Percentiles rank a stretch among this genome's conserved stretches.
Evolutionary conservation across 495 filamentous ascomycete species (phyloP).

Genomic region (Xylaria palmicola): DNA sequence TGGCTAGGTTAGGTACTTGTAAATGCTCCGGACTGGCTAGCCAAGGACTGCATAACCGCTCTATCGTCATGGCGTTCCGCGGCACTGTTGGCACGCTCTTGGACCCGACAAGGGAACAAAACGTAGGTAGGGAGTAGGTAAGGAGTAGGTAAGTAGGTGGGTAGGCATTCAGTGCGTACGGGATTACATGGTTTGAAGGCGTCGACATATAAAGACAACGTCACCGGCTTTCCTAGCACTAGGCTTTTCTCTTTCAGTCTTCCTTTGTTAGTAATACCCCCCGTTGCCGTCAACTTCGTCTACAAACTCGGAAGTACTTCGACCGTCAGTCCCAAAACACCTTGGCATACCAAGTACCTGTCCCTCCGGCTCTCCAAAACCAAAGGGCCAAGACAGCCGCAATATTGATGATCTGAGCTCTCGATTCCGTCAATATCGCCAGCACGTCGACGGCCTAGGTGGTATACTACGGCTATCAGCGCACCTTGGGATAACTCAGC

Average conservation of each 20-base stretch:
- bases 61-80: constrained; percentile 12
- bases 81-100: background rate
- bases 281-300: background rate
- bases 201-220: constrained; percentile 10
- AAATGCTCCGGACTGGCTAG: too few species aligned
- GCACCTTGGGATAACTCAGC: background rate
- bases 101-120: background rate
- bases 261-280: background rate
- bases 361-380: background rate
- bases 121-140: background rate
- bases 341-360: too few species aligned
- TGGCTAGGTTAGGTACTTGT: constrained; percentile 1
- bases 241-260: background rate
- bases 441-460: background rate
- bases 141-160: too few species aligned
- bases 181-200: background rate
- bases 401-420: background rate
- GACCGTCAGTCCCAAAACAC: background rate
- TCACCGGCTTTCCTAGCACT: background rate
- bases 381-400: too few species aligned
- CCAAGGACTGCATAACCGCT: background rate
- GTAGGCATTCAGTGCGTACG: too few species aligned
- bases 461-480: too few species aligned
- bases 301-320: background rate
- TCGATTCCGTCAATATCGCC: background rate